Percentiles rank a stretch among this genome's conserved stretches.
Conservation (phyloP, 768 basidiomycete species). For the Hygrocybe coccinea region DNA sequence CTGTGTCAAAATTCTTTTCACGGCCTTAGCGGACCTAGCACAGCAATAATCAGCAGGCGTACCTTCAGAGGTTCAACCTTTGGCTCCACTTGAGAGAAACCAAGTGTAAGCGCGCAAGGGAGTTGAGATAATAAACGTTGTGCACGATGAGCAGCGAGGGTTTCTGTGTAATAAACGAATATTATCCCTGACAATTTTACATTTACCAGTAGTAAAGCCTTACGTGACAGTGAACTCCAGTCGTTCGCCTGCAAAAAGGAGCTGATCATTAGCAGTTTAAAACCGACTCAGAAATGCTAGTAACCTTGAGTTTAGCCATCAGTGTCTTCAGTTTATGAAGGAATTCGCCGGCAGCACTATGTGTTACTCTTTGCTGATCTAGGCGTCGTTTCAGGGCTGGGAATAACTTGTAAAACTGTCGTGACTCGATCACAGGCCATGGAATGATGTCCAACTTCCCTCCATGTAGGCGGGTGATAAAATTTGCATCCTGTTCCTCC, state of each 20-base stretch:
- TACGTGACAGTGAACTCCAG: slow-evolving; percentile 62
- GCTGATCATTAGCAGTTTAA: not conserved
- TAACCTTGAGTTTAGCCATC: slow-evolving; percentile 64
- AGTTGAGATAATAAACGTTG: slow-evolving; percentile 40
- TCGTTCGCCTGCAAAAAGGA: slow-evolving; percentile 48
- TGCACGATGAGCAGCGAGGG: slow-evolving; percentile 45
- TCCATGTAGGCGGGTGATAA: slow-evolving; percentile 55
- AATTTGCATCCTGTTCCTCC: slow-evolving; percentile 56
- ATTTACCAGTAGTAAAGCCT: slow-evolving; percentile 15
- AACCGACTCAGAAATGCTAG: not conserved
- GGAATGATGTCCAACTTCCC: slow-evolving; percentile 55
- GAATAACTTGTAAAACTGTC: slow-evolving; percentile 56
- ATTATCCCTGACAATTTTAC: not conserved
- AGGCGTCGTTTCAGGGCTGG: slow-evolving; percentile 41
- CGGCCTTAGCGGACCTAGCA: not conserved
- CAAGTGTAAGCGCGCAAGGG: slow-evolving; percentile 44
- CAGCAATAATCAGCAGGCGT: not conserved
- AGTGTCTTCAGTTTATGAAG: slow-evolving; percentile 54
- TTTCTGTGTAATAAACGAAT: slow-evolving; percentile 32
- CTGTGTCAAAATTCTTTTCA: slow-evolving; percentile 51
- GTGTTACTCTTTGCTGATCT: slow-evolving; percentile 46
- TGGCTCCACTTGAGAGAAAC: slow-evolving; percentile 42
- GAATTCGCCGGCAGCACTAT: slow-evolving; percentile 50
- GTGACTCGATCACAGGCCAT: slow-evolving; percentile 65
- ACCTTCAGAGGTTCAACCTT: slow-evolving; percentile 51